These are phyloP conservation scores for Colletotrichum australisinense DNA, from an alignment of 2,329 filamentous ascomycete species.

Conservation along the genomic window DNA sequence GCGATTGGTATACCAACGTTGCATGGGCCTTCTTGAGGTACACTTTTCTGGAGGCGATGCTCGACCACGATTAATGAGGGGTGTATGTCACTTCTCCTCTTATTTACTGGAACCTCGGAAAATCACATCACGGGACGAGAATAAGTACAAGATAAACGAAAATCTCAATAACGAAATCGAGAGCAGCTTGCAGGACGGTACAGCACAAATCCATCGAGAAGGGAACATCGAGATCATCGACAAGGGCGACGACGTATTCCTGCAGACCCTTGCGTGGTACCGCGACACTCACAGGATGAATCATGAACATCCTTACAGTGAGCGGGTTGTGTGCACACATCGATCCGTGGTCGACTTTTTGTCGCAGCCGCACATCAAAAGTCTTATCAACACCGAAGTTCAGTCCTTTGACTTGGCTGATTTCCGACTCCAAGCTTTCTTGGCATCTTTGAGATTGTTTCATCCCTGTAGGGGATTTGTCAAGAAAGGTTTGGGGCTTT, in stretches of 20 bases:
- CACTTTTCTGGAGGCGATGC: rapidly evolving
- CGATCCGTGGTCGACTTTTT: background rate
- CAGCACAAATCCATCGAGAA: background rate
- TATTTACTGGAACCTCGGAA: too few relatives aligned
- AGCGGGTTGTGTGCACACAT: background rate
- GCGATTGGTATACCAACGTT: background rate
- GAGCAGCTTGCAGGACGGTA: background rate
- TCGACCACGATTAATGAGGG: background rate
- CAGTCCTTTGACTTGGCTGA: background rate
- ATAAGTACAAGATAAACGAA: background rate
- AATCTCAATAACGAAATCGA: background rate
- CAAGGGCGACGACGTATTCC: rapidly evolving
- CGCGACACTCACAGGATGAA: too few relatives aligned
- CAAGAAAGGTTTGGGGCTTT: background rate
- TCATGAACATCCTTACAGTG: too few relatives aligned
- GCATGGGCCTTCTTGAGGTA: slow-evolving; percentile 2
- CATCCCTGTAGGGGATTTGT: background rate
- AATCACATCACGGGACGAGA: background rate
- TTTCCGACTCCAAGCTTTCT: background rate
- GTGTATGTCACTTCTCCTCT: too few relatives aligned
- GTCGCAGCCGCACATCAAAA: background rate
- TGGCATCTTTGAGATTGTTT: background rate
- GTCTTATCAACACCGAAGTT: background rate
- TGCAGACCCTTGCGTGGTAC: background rate
- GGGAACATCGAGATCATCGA: rapidly evolving